These are phyloP conservation scores for Gynostemma pentaphyllum DNA, from an alignment of 306 rosid genomes.

Conservation along the genomic window DNA sequence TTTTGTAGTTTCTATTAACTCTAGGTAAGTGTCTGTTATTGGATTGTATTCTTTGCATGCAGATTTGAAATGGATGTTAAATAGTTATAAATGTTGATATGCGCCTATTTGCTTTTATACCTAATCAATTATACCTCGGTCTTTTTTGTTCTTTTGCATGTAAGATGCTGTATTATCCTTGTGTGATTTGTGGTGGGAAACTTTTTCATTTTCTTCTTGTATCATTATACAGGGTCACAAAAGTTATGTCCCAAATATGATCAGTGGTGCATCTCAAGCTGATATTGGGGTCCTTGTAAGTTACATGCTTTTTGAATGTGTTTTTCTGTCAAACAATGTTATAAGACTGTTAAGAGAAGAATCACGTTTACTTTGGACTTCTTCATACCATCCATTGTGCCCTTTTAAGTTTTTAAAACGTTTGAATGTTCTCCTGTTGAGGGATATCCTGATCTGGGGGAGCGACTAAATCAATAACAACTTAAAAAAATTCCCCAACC, in stretches of 20 bases:
- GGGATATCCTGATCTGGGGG: too few species aligned
- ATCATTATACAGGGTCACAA: slow-evolving; percentile 76
- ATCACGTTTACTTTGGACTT: too few species aligned
- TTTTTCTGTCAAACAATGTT: too few species aligned
- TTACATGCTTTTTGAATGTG: too few species aligned
- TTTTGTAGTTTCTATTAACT: background rate
- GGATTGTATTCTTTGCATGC: background rate
- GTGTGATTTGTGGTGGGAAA: background rate
- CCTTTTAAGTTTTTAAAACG: too few species aligned
- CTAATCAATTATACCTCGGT: background rate
- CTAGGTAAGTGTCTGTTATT: background rate
- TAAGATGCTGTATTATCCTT: background rate
- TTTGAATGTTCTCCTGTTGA: too few species aligned
- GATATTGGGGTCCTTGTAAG: slow-evolving; percentile 96
- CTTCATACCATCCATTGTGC: too few species aligned
- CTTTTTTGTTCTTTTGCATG: background rate
- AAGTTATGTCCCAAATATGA: slow-evolving; percentile 99
- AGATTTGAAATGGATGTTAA: background rate
- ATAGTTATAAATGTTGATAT: background rate
- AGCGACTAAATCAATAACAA: too few species aligned
- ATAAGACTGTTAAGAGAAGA: too few species aligned
- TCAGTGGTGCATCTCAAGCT: slow-evolving; percentile 98
- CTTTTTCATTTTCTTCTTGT: slow-evolving; percentile 8
- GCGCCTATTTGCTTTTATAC: background rate
- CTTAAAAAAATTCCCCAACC: too few species aligned